Evolutionary conservation across 257 asterid genomes (phyloP), one percentile per base, ranked within the genome.

Genomic region (Jacaranda copaia): DNA sequence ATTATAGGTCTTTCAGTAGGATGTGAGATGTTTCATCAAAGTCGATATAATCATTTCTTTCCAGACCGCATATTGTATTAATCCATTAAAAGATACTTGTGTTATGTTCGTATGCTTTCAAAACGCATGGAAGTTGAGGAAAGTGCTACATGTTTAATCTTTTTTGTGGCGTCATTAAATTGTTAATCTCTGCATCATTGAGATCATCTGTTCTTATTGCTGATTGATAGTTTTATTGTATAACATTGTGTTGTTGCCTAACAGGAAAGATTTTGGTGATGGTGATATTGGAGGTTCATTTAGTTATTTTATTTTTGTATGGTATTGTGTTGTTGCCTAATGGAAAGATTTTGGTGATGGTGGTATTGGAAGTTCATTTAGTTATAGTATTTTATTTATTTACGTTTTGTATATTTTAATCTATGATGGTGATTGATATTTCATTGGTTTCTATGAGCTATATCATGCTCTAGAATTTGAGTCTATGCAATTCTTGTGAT

Each of bases 361-460:
- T 63, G 39, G 46, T 6, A 56, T 32, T n/a, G 42, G 18, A 15
- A 57, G 53, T 49, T 70, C 43, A 14, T 70, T 38, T 38, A 19
- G 45, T 40, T 48, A 45, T 40, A 65, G 43, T 15, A 6, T 6
- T 51, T 52, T 61, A 9, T 35, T 49, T 42, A 3, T 16, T 32
- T 19, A 3, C 14, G 6, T 71, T 71, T 12, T 18, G 39, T 25
- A 20, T 38, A 36, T 8, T 10, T 32, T 45, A 25, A 14, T 10
- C 20, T 46, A 43, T 66, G 70, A 5, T 48, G 68, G 70, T 39
- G 46, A 63, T 52, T 71, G 73, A n/a, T 55, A 48, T 20, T 56
- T 45, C 66, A 14, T 32, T 60, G 1, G 43, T 11, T 39, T 10
- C 46, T 18, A 1, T 60, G 57, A 8, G 59, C 13, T n/a, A 0